A percentile compares a stretch with the other conserved stretches of the same genome.
Evolutionary conservation across 176 grass and related monocot genomes (phyloP).

Genomic region (Alloteropsis semialata): DNA sequence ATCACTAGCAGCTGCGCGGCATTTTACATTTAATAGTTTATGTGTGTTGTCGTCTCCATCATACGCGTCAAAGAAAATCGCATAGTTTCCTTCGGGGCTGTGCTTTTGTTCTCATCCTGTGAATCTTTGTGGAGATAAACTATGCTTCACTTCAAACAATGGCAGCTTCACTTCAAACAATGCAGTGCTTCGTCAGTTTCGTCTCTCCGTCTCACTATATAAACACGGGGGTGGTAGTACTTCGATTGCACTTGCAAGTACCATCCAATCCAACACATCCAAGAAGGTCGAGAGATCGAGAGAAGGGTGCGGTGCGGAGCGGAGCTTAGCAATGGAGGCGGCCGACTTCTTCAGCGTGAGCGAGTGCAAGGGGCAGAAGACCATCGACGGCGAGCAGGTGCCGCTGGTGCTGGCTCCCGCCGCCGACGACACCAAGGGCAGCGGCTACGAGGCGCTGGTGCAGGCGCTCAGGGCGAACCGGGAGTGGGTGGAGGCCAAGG

Average conservation of each 20-base stretch:
- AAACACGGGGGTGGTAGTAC: neutral
- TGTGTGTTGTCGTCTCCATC: neutral
- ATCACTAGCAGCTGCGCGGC: no score
- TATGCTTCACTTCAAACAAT: conserved; percentile 3
- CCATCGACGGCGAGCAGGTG: conserved; percentile 52
- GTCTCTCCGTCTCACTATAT: neutral
- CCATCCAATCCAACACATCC: neutral
- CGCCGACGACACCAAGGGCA: neutral
- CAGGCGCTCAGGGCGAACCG: conserved; percentile 10
- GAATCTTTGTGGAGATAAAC: conserved; percentile 6
- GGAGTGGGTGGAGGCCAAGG: conserved; percentile 54
- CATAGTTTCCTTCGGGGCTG: conserved; percentile 32
- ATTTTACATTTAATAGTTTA: conserved; percentile 6
- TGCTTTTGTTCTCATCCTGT: neutral
- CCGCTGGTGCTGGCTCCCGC: conserved; percentile 37
- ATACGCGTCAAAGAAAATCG: conserved; percentile 10
- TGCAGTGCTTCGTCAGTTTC: neutral
- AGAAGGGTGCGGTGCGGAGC: neutral
- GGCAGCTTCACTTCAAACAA: neutral
- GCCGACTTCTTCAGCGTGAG: conserved; percentile 33
- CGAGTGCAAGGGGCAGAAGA: conserved; percentile 55
- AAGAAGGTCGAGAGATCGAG: neutral
- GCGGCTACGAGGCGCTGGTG: conserved; percentile 33
- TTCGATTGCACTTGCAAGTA: neutral
- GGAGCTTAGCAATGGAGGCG: neutral